phyloP scores from a whole-genome alignment of 768 basidiomycete genomes.

The Podaxis mareebaensis region DNA sequence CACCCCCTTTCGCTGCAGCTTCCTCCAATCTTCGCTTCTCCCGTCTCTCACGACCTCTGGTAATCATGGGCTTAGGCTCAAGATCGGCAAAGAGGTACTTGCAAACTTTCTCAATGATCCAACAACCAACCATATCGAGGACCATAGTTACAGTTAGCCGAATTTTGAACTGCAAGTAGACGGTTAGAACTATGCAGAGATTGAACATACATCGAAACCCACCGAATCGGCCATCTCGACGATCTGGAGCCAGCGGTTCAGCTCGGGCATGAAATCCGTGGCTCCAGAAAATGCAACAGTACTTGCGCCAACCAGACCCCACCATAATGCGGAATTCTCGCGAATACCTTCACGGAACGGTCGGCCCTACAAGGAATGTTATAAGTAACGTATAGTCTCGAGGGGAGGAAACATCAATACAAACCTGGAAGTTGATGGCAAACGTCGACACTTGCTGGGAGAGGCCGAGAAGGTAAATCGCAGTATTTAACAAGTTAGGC shows the following conservation, averaged over 20 bases:
- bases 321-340: constrained; percentile 92
- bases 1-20: constrained; percentile 3
- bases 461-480: constrained; percentile 92
- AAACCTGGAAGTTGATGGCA: constrained; percentile 93
- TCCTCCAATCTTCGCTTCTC: constrained; percentile 51
- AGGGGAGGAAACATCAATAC: constrained; percentile 7
- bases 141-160: constrained; percentile 80
- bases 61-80: constrained; percentile 83
- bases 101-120: constrained; percentile 76
- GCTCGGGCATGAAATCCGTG: constrained; percentile 92
- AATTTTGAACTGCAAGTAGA: constrained; percentile 69
- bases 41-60: constrained; percentile 78
- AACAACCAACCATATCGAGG: constrained; percentile 87
- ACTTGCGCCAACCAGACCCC: constrained; percentile 86
- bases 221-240: constrained; percentile 84
- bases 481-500: constrained; percentile 92
- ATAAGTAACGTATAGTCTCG: background rate
- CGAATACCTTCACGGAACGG: constrained; percentile 98
- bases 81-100: constrained; percentile 88
- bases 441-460: constrained; percentile 99
- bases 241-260: constrained; percentile 96
- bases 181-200: background rate
- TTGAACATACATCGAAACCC: constrained; percentile 31
- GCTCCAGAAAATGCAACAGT: constrained; percentile 92
- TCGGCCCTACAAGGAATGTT: constrained; percentile 58